Evolutionary conservation across 768 basidiomycete genomes (phyloP), one percentile per base, ranked within the genome.

Genomic region (Phylloporus arenicola): DNA sequence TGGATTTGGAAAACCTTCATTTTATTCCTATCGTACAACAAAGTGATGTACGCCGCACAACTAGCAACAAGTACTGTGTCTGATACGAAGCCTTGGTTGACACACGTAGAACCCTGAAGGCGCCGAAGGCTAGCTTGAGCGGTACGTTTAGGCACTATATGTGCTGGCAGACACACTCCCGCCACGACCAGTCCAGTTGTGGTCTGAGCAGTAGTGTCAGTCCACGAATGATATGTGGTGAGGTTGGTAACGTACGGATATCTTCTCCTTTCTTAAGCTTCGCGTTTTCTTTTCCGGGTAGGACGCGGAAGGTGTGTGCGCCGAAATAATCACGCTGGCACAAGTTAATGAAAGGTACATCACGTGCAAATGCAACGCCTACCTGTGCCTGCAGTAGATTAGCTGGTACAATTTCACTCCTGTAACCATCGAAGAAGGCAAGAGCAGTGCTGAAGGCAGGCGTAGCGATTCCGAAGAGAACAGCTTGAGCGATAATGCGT

Each of bases 161-260:
- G 86, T 83, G 54, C 82, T 85, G 34, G 93, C 87, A 48, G 95
- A 92, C 50, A 95, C 92, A 59, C 85, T 92, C 57, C 95, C 95
- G 45, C 95, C 95, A 58, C 92, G 91, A 41, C 95, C 95, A 59
- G 94, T 98, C 95, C 95, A 98, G 79, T 96, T 97, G 75, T 95
- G 78, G 75, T 99, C 95, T 88, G 52, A 12, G 31, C 4, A 44
- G 16, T 9, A 25, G 27, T 10, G 35, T 61, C 51, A 53, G 47
- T 27, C 49, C 24, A 13, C 24, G 20, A 19, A 27, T 9, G 16
- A 41, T 11, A 45, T 22, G 37, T 27, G 6, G 17, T 5, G 19
- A 35, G 38, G 6, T 45, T n/a, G 57, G 31, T 37, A 19, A 82
- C 90, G 62, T 68, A 92, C 89, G 90, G 68, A 97, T 92, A 67